Evolutionary conservation across 2,329 filamentous ascomycete species (phyloP).

Genomic region (Coniochaeta hoffmannii): DNA sequence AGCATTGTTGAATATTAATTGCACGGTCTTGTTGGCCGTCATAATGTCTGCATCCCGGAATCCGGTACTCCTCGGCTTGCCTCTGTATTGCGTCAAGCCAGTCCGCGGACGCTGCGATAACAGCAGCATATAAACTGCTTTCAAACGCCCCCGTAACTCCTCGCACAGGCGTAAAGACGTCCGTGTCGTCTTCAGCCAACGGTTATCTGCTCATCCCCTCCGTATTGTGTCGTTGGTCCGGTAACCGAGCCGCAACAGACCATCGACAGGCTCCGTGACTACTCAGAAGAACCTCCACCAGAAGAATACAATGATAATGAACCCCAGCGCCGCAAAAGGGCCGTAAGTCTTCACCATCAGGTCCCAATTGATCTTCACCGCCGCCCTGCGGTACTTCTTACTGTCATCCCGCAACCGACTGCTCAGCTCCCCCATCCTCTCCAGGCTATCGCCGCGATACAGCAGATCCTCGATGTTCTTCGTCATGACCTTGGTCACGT

Average conservation of each 20-base stretch:
- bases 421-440: conserved; percentile 95
- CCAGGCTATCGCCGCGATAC: conserved; percentile 87
- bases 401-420: conserved; percentile 82
- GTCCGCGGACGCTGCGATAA: background rate
- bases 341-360: conserved; percentile 94
- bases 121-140: background rate
- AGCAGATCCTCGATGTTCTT: conserved; percentile 99
- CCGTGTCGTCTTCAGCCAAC: background rate
- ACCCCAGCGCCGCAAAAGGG: conserved; percentile 71
- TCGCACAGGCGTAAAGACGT: background rate
- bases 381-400: conserved; percentile 87
- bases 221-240: background rate
- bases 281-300: conserved; percentile 86
- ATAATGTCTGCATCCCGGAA: background rate
- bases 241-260: background rate
- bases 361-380: conserved; percentile 97
- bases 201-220: background rate
- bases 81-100: background rate
- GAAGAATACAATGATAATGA: conserved; percentile 80
- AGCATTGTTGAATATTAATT: background rate
- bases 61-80: background rate
- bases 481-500: conserved; percentile 99
- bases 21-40: background rate
- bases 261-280: background rate
- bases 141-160: background rate